Percentiles rank a stretch among this genome's conserved stretches.
Evolutionary conservation across 257 asterid species (phyloP).

Genomic region (Apocynum venetum): DNA sequence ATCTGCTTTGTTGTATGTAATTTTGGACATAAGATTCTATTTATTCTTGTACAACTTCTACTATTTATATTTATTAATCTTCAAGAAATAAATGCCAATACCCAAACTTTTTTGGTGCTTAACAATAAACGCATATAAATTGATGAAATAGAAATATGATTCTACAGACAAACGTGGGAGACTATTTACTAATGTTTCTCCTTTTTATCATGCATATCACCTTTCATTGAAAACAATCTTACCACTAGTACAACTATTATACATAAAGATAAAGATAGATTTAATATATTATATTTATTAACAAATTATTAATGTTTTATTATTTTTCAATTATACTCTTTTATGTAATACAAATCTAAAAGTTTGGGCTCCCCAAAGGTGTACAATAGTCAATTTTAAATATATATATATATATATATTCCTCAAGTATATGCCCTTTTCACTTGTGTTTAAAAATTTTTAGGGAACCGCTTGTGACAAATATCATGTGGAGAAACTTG

Average conservation of each 20-base stretch:
- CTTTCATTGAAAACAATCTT: neutral
- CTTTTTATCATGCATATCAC: neutral
- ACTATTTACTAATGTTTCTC: neutral
- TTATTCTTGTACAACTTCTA: too few species aligned
- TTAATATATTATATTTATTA: too few species aligned
- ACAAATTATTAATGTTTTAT: neutral
- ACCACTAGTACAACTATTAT: too few species aligned
- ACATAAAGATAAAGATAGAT: neutral
- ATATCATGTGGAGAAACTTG: constrained; percentile 98
- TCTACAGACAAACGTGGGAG: neutral
- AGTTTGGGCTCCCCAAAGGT: neutral
- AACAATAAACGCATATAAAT: neutral
- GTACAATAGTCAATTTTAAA: too few species aligned
- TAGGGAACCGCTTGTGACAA: constrained; percentile 94
- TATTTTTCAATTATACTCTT: neutral
- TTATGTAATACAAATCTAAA: neutral
- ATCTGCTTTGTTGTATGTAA: neutral
- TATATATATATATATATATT: too few species aligned
- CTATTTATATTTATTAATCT: too few species aligned
- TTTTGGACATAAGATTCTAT: neutral
- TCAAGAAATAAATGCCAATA: too few species aligned
- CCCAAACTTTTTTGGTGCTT: neutral
- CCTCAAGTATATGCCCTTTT: neutral
- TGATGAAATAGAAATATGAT: neutral
- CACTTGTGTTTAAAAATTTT: constrained; percentile 14